Evolutionary conservation across 306 rosid species (phyloP).

Genomic region (Quercus agrifolia): DNA sequence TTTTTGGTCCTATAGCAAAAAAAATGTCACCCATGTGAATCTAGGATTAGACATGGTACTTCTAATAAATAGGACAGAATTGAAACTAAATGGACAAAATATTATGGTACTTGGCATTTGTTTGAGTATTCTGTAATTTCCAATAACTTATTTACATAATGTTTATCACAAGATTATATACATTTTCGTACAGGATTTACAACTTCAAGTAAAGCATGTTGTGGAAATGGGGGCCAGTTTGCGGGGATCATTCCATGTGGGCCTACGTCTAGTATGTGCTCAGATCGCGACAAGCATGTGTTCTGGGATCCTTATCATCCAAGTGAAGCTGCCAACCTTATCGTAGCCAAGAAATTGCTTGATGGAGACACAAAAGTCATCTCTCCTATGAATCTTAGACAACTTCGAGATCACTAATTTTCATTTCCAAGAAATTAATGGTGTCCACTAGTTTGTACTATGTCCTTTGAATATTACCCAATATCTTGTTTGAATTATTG

Average conservation of each 20-base stretch:
- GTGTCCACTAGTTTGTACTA: background rate
- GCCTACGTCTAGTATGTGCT: conserved; percentile 71
- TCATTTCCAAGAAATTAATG: background rate
- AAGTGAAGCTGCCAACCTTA: conserved; percentile 82
- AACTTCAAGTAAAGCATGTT: conserved; percentile 79
- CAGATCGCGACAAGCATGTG: conserved; percentile 65
- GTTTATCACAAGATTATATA: background rate
- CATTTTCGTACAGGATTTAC: conserved; percentile 47
- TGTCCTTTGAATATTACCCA: background rate
- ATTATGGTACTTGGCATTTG: no score
- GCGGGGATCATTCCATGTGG: conserved; percentile 97
- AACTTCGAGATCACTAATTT: conserved; percentile 56
- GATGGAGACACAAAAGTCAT: conserved; percentile 70
- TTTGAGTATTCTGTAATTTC: background rate
- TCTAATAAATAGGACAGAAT: no score
- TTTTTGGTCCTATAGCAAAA: no score
- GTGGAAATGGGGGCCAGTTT: conserved; percentile 91
- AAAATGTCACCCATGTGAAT: no score
- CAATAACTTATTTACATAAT: background rate
- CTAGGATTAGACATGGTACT: no score
- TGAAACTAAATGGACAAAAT: no score
- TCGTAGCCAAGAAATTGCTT: conserved; percentile 68
- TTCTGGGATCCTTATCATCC: conserved; percentile 99
- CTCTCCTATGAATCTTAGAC: conserved; percentile 76
- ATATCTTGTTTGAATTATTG: background rate